Base-by-base conservation (phyloP, 2,329 filamentous ascomycete species). In the Chaetomium sp. region DNA sequence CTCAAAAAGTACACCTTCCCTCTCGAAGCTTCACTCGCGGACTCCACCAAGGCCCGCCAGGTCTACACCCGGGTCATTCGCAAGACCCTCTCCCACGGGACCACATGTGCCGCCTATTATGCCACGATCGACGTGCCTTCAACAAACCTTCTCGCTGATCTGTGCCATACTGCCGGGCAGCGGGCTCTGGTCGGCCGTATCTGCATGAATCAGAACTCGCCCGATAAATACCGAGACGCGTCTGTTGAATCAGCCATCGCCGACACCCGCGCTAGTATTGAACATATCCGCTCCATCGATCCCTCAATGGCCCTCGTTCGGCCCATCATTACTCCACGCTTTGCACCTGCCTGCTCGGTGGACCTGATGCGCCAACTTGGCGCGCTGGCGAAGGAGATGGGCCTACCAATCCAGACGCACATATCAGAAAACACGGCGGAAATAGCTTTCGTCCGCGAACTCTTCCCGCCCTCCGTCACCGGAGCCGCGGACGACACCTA, bases 1-100 rank as follows among this genome's bases (percentile, higher is more conserved):
- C 78, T 99, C 5, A 82, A 91, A 65, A 94, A 79, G 12, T 97
- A 99, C 75, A 99, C 94, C 0, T 99, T 97, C 68, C 94, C 94
- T 0, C 81, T 96, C 60, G 94, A 99, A 72, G 78, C 86, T 1
- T 91, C 87, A 8, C 83, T 96, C 57, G 73, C 78, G 6, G 77
- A 83, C 60, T 73, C 84, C 5, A 61, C 72, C 54, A 84, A 81
- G 65, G 90, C 91, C 1, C 76, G 76, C 11, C 77, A 75, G 38
- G 85, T 95, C 59, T 99, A 97, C 73, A 79, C 80, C 32, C 85
- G 87, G 56, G 87, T 89, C 61, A 82, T 99, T 60, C 77, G 83
- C 35, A 84, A 89, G 47, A 96, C 91, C 0, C 81, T 99, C 9
- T 81, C 89, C 27, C 85, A 96, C 68, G 94, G 94, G 60, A 99